Percentiles rank a stretch among this genome's conserved stretches.
Evolutionary conservation across 768 basidiomycete genomes (phyloP).

Genomic region (Mycena olivaceomarginata): DNA sequence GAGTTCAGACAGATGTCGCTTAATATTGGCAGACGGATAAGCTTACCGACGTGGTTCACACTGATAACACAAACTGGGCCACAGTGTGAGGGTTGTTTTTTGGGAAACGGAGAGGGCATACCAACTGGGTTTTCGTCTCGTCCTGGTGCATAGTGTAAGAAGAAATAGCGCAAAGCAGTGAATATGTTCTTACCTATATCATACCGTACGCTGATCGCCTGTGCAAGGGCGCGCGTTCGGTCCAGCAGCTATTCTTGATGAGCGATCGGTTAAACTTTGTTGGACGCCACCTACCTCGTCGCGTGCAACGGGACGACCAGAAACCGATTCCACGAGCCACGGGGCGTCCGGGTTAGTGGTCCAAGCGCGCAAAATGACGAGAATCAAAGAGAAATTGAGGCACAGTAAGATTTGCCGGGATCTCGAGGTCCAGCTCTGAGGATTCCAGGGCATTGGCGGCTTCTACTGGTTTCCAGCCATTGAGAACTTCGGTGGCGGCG

Average conservation of each 20-base stretch:
- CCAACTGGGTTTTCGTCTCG: conserved; percentile 11
- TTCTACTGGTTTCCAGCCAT: not conserved
- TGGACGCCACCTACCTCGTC: not conserved
- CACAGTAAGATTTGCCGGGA: conserved; percentile 62
- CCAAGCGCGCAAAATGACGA: conserved; percentile 56
- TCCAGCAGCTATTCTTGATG: conserved; percentile 27
- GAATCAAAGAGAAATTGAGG: conserved; percentile 63
- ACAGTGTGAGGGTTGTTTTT: not conserved
- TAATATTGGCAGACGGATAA: no score
- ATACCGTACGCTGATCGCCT: conserved; percentile 45
- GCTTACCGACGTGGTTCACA: conserved; percentile 14
- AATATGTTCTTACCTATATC: conserved; percentile 48
- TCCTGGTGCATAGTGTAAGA: not conserved
- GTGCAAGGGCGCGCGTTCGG: conserved; percentile 18
- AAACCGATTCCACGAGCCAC: conserved; percentile 62
- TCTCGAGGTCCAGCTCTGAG: conserved; percentile 31
- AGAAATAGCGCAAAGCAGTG: not conserved
- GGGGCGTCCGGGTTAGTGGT: conserved; percentile 52
- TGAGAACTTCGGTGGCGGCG: not conserved
- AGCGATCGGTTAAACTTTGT: not conserved
- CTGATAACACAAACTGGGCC: conserved; percentile 14
- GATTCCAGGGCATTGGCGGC: not conserved
- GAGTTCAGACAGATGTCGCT: not conserved
- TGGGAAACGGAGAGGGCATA: not conserved
- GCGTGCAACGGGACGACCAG: conserved; percentile 51